A percentile compares a stretch with the other conserved stretches of the same genome.
These are phyloP conservation scores for Cystofilobasidium macerans DNA, from an alignment of 768 basidiomycete genomes.

Conservation along the genomic window DNA sequence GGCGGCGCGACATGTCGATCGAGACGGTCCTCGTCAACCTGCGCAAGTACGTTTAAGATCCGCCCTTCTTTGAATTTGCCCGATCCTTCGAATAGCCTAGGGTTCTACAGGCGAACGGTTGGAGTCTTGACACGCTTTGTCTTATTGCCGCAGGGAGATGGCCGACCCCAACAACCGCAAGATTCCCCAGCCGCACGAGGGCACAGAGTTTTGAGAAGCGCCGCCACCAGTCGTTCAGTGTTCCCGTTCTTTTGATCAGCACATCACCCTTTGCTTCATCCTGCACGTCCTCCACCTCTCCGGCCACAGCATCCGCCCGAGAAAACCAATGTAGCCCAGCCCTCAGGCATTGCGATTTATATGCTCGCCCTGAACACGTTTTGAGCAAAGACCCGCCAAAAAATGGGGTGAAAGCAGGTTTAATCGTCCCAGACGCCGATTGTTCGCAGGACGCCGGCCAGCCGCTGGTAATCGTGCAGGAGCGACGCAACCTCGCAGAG, in stretches of 20 bases:
- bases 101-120: too few relatives aligned
- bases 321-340: too few relatives aligned
- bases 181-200: conserved; percentile 87
- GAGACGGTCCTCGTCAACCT: conserved; percentile 89
- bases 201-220: conserved; percentile 39
- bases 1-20: conserved; percentile 66
- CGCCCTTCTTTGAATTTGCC: conserved; percentile 1
- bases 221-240: too few relatives aligned
- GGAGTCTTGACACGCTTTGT: neutral
- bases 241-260: too few relatives aligned
- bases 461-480: conserved; percentile 64
- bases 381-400: too few relatives aligned
- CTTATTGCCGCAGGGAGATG: conserved; percentile 63
- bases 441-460: conserved; percentile 41
- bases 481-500: conserved; percentile 71
- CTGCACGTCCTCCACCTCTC: neutral
- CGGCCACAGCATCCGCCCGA: too few relatives aligned
- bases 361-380: too few relatives aligned
- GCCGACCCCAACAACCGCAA: conserved; percentile 81
- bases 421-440: neutral
- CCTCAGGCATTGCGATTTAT: too few relatives aligned
- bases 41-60: conserved; percentile 53
- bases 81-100: too few relatives aligned
- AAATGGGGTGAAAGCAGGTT: too few relatives aligned
- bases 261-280: too few relatives aligned